phyloP scores from a whole-genome alignment of 176 grass and related monocot genomes.

The Musa acuminata region DNA sequence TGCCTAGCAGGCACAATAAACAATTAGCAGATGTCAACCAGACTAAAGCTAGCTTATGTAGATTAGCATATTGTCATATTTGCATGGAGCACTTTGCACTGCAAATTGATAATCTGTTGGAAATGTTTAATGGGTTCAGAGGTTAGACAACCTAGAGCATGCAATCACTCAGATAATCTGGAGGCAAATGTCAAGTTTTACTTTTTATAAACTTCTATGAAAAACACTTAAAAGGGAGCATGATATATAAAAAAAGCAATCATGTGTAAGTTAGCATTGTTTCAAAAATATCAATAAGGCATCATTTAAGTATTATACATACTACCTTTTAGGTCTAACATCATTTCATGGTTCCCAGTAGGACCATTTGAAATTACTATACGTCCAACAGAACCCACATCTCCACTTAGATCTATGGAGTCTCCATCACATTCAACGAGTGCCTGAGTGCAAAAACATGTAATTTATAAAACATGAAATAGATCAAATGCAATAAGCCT shows the following conservation, averaged over 20 bases:
- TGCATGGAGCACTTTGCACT: too few relatives aligned
- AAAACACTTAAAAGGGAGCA: not conserved
- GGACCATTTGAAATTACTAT: conserved; percentile 68
- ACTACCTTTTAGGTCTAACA: conserved; percentile 90
- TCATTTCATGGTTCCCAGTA: conserved; percentile 58
- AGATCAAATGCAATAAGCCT: not conserved
- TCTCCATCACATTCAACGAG: conserved; percentile 94
- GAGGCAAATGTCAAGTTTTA: not conserved
- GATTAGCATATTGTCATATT: too few relatives aligned
- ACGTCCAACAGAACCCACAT: conserved; percentile 81
- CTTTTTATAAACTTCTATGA: not conserved
- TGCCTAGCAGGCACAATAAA: too few relatives aligned
- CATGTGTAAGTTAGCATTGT: not conserved
- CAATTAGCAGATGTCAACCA: too few relatives aligned
- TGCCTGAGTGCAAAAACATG: conserved; percentile 40
- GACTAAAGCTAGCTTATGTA: too few relatives aligned
- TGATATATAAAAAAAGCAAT: not conserved
- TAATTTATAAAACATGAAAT: not conserved
- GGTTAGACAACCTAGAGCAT: too few relatives aligned
- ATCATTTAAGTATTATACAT: not conserved
- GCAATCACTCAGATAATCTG: not conserved
- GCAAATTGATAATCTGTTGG: not conserved
- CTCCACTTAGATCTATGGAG: conserved; percentile 93
- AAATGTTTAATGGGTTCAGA: not conserved
- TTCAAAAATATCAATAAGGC: not conserved